A percentile compares a stretch with the other conserved stretches of the same genome.
Conservation (phyloP, 2,329 filamentous ascomycete species). For the Pochonia chlamydosporia region DNA sequence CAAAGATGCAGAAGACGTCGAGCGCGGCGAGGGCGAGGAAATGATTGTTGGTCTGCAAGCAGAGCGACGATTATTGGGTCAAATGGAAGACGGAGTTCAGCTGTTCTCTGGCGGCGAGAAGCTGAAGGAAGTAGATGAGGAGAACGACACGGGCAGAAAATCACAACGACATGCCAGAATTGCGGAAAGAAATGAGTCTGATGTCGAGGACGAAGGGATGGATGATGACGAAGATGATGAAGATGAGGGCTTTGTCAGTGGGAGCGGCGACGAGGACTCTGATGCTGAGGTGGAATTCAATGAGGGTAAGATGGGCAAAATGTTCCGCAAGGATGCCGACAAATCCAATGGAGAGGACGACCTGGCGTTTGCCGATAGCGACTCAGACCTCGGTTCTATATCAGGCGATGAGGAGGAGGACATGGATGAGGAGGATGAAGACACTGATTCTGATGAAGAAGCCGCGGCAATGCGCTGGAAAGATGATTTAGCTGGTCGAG, state of each 20-base stretch:
- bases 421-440: constrained; percentile 43
- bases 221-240: constrained; percentile 24
- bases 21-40: constrained; percentile 90
- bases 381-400: constrained; percentile 90
- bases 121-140: constrained; percentile 49
- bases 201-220: constrained; percentile 44
- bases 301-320: constrained; percentile 53
- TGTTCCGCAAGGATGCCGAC: constrained; percentile 50
- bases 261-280: constrained; percentile 44
- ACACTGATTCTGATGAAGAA: constrained; percentile 58
- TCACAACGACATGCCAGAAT: constrained; percentile 52
- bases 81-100: constrained; percentile 75
- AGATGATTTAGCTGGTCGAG: constrained; percentile 72
- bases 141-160: constrained; percentile 56
- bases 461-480: constrained; percentile 80
- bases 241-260: constrained; percentile 47
- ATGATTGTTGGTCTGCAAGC: constrained; percentile 86
- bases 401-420: constrained; percentile 48
- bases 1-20: constrained; percentile 57
- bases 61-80: constrained; percentile 74
- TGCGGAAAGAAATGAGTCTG: constrained; percentile 53
- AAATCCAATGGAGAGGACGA: constrained; percentile 58
- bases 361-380: constrained; percentile 88
- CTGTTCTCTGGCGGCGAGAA: constrained; percentile 76
- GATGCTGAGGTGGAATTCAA: constrained; percentile 52